Conservation (phyloP, 257 asterid species). For the Sherardia arvensis region DNA sequence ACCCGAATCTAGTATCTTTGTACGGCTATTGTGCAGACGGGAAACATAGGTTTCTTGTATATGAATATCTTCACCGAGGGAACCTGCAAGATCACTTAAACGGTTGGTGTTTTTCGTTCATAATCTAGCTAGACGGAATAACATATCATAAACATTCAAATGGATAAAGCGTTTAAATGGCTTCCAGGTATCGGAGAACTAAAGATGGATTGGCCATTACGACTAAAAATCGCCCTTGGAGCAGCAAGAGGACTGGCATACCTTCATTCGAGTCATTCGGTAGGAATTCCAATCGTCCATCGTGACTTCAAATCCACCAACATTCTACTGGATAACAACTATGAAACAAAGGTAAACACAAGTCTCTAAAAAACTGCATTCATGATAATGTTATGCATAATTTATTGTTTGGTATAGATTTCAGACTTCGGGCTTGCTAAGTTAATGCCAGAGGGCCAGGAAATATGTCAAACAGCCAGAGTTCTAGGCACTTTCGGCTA, state of each 20-base stretch:
- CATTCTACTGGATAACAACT: slow-evolving; percentile 69
- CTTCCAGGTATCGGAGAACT: slow-evolving; percentile 56
- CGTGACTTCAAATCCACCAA: slow-evolving; percentile 96
- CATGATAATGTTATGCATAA: neutral
- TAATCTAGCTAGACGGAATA: neutral
- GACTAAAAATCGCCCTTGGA: slow-evolving; percentile 77
- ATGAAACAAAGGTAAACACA: slow-evolving; percentile 70
- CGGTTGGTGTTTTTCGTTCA: slow-evolving; percentile 36
- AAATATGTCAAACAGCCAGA: slow-evolving; percentile 70
- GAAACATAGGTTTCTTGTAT: slow-evolving; percentile 87
- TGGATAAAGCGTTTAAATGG: neutral
- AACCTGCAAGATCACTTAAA: slow-evolving; percentile 86
- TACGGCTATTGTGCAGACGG: slow-evolving; percentile 95
- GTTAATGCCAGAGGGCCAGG: slow-evolving; percentile 92
- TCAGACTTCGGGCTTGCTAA: slow-evolving; percentile 96
- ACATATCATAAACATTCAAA: neutral
- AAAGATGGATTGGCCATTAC: slow-evolving; percentile 86
- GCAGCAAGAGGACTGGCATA: slow-evolving; percentile 95
- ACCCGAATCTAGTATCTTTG: slow-evolving; percentile 76
- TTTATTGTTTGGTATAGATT: slow-evolving; percentile 40
- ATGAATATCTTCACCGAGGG: slow-evolving; percentile 77
- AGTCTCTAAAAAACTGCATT: slow-evolving; percentile 4
- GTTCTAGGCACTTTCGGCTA: slow-evolving; percentile 96
- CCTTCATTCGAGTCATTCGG: slow-evolving; percentile 80
- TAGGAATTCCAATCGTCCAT: slow-evolving; percentile 88